Evolutionary conservation across 2,329 filamentous ascomycete species (phyloP), one percentile per base, ranked within the genome.

Genomic region (Ascochyta rabiei): DNA sequence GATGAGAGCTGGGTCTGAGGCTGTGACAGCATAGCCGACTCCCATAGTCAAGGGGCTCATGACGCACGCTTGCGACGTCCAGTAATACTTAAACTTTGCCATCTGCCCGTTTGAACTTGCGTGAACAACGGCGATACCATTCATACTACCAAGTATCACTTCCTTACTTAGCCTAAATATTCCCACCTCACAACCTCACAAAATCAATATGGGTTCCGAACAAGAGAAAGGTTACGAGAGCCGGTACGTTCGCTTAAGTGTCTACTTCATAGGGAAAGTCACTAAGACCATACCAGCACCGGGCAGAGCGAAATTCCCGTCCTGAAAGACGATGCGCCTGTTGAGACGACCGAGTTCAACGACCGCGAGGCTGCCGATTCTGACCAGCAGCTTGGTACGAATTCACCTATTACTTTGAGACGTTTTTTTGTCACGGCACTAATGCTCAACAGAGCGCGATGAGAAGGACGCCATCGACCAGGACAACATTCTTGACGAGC

Each of bases 401-500:
- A 16, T 28, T 35, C 3, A 10, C 8, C 26, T 12, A 28, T 9
- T 12, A 28, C 10, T 10, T 28, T 12, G 26, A 28, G 8, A 28
- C 30, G 21, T 9, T 7, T 26, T 9, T 12, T 28, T 28, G 8
- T 28, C 9, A 28, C 26, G 30, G 30, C 3, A 33, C 41, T 59
- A 15, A 60, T 21, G 15, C 9, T 1, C n/a, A 2, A 9, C 48
- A 81, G 79, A 71, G 34, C 71, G 70, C 7, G 81, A 83, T 47
- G 81, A 83, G 19, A 68, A 68, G 2, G 79, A 81, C 2, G 80
- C 80, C 3, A 82, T 83, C 38, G 76, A 83, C 48, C 51, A 75
- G 57, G 64, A 55, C 48, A 82, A 82, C 58, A 81, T 83, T 34
- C 61, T 83, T 6, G 71, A 77, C 3, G 70, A 68, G 23, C 77